phyloP scores from a whole-genome alignment of 2,329 filamentous ascomycete species.

The Ceratocystis colombiana region DNA sequence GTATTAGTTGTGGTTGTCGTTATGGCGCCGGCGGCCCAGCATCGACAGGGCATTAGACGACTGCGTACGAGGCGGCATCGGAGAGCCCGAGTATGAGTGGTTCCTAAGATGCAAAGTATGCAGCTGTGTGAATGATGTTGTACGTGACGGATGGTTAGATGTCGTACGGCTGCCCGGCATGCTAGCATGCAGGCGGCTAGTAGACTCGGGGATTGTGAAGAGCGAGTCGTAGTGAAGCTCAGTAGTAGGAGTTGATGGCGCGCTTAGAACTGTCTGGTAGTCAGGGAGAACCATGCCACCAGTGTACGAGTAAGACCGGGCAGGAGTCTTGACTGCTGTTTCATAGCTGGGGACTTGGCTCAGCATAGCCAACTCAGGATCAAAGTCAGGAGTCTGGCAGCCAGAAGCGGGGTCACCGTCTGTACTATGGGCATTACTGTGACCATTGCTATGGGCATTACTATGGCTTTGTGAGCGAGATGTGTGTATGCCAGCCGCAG shows the following conservation, averaged over 20 bases:
- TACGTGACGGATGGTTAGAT: constrained; percentile 25
- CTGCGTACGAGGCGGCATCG: constrained; percentile 25
- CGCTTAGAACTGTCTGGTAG: constrained; percentile 51
- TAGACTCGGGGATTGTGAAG: constrained; percentile 23
- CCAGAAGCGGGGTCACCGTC: constrained; percentile 43
- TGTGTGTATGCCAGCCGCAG: constrained; percentile 38
- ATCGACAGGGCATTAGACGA: constrained; percentile 24
- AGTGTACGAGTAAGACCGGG: constrained; percentile 43
- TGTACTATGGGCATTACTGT: constrained; percentile 31
- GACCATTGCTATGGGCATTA: constrained; percentile 23
- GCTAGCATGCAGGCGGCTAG: constrained; percentile 21
- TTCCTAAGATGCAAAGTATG: constrained; percentile 24
- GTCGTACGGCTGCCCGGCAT: constrained; percentile 24
- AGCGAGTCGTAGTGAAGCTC: constrained; percentile 23
- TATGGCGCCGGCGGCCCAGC: constrained; percentile 22
- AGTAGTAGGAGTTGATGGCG: constrained; percentile 23
- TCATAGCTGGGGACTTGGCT: constrained; percentile 68
- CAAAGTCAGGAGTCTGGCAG: constrained; percentile 46
- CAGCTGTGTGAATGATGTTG: constrained; percentile 24
- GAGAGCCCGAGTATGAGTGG: constrained; percentile 26
- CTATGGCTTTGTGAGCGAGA: constrained; percentile 23
- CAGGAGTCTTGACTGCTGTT: constrained; percentile 59
- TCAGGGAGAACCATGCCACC: constrained; percentile 50
- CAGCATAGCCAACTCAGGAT: constrained; percentile 52
- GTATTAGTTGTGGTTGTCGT: not conserved